Evolutionary conservation across 495 filamentous ascomycete species (phyloP).

Genomic region (Platismatia glauca): DNA sequence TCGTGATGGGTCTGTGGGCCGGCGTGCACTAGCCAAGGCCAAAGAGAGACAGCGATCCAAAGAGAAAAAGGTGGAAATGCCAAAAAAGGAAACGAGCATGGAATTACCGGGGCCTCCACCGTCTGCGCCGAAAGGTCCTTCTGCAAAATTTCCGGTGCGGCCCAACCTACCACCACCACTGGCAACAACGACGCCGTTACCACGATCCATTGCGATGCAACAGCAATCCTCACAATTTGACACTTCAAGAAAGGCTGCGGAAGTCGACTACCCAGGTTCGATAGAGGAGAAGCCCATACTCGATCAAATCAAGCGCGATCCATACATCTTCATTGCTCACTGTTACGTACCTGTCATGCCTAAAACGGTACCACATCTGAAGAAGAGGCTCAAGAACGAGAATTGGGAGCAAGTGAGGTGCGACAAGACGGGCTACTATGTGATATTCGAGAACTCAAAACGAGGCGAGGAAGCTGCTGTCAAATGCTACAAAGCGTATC

Average conservation of each 20-base stretch:
- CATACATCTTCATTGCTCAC: slow-evolving; percentile 87
- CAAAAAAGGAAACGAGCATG: slow-evolving; percentile 31
- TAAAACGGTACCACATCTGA: slow-evolving; percentile 75
- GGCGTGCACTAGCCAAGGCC: slow-evolving; percentile 58
- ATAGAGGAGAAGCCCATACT: slow-evolving; percentile 55
- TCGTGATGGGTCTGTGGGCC: slow-evolving; percentile 72
- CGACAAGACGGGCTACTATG: slow-evolving; percentile 82
- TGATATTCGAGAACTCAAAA: slow-evolving; percentile 70
- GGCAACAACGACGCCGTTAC: slow-evolving; percentile 33
- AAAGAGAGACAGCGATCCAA: slow-evolving; percentile 56
- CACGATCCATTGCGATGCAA: slow-evolving; percentile 22
- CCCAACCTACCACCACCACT: slow-evolving; percentile 36
- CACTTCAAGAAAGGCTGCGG: slow-evolving; percentile 31
- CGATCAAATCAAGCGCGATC: slow-evolving; percentile 62
- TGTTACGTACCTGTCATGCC: slow-evolving; percentile 80
- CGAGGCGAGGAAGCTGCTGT: slow-evolving; percentile 70
- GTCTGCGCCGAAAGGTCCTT: slow-evolving; percentile 78
- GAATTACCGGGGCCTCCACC: slow-evolving; percentile 58
- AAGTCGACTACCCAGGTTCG: slow-evolving; percentile 39
- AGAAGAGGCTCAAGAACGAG: slow-evolving; percentile 73
- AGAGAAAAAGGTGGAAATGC: slow-evolving; percentile 30
- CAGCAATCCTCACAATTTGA: slow-evolving; percentile 14
- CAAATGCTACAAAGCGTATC: slow-evolving; percentile 61
- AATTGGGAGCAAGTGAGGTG: slow-evolving; percentile 66
- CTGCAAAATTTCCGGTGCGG: slow-evolving; percentile 48